Base-by-base conservation (phyloP, 495 filamentous ascomycete genomes). In the Entonaema liquescens region DNA sequence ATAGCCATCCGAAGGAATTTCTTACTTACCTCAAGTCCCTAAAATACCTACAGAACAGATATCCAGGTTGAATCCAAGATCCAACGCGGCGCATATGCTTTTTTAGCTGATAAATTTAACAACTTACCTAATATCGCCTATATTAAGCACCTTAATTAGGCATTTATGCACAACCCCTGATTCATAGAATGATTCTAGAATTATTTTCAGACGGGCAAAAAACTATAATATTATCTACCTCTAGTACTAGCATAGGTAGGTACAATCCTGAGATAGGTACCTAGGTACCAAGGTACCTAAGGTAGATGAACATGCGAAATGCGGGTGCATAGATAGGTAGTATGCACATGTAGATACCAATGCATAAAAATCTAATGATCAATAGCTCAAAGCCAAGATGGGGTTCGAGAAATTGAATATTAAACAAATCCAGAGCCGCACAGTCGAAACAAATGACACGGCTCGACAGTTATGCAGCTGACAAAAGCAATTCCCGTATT, bases 311-410 rank as follows among this genome's bases (percentile, higher is more conserved):
- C 17, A 42, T 42, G 1, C 38, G 17, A 8, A 15, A 9, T 25
- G 17, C 23, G 12, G 23, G 49, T 53, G 26, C 25, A 26, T 25
- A 26, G 49, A 47, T 53, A 13, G 49, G 12, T 42, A 42, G 38
- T n/a, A 17, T 42, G 15, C 38, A 33, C 23, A 21, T 3, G 21
- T 11, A 23, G 3, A 7, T 23, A 47, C 25, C 13, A 17, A 53
- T 29, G 49, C 13, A 53, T 47, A 47, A 47, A 47, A 47, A 33
- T 47, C 42, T 47, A 47, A 47, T 47, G 42, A 47, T 47, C 42
- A 47, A 47, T 47, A 47, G 42, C 42, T 47, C 42, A 17, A 47
- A 47, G 42, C 42, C 42, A 47, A 47, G 42, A 47, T 2, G 19
- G 19, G 17, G 42, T 47, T 47, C 2, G 4, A 47, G 42, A 47